Conservation (phyloP, 306 rosid species). For the barrel medic (Medicago truncatula) region DNA sequence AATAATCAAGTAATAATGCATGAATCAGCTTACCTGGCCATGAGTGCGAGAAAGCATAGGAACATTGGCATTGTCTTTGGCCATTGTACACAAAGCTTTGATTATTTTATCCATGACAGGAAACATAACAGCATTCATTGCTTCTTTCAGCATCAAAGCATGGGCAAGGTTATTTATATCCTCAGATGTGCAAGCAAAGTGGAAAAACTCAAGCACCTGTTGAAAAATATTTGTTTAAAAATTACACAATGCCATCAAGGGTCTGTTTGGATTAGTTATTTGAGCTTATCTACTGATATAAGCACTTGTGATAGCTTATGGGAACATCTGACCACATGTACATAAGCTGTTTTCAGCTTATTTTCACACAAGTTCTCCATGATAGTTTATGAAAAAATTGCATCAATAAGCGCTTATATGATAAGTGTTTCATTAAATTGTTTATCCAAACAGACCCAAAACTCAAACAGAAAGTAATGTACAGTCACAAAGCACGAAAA, state of each 20-base stretch:
- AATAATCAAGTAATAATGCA: conserved; percentile 30
- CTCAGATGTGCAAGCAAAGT: conserved; percentile 92
- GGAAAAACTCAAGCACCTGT: conserved; percentile 90
- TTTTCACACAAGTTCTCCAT: neutral
- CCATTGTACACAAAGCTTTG: conserved; percentile 61
- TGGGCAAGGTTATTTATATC: conserved; percentile 92
- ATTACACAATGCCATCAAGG: conserved; percentile 3
- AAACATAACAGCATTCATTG: conserved; percentile 62
- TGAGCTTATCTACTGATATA: neutral
- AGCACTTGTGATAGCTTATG: neutral
- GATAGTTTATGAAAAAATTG: neutral
- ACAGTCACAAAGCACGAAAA: neutral
- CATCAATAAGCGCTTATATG: neutral
- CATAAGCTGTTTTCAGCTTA: neutral
- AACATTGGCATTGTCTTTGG: conserved; percentile 72
- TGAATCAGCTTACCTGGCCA: conserved; percentile 70
- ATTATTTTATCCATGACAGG: conserved; percentile 74
- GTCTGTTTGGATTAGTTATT: neutral
- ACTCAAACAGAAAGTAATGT: conserved; percentile 18
- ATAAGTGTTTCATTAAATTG: too few relatives aligned
- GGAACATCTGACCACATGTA: neutral
- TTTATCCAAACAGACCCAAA: neutral
- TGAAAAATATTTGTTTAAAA: neutral
- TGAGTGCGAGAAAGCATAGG: conserved; percentile 92
- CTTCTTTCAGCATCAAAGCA: conserved; percentile 85